Evolutionary conservation across 495 filamentous ascomycete species (phyloP).

Genomic region (Neurospora tetraspora): DNA sequence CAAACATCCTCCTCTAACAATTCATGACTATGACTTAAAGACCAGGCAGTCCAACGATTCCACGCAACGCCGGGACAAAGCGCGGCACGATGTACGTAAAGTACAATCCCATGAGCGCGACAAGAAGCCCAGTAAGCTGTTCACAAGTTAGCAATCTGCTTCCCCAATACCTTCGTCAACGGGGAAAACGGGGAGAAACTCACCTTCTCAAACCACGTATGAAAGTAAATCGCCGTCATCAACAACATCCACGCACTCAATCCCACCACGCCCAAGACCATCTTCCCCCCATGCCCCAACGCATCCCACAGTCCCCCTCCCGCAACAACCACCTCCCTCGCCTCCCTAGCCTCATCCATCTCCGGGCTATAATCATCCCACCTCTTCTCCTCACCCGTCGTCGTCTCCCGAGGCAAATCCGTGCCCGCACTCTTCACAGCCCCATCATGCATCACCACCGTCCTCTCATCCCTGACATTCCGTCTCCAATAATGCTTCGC

Average conservation of each 20-base stretch:
- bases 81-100: conserved; percentile 69
- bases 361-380: neutral
- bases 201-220: conserved; percentile 98
- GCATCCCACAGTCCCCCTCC: conserved; percentile 12
- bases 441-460: conserved; percentile 50
- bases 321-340: conserved; percentile 14
- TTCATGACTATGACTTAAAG: conserved; percentile 25
- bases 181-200: conserved; percentile 2
- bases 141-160: neutral
- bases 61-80: conserved; percentile 49
- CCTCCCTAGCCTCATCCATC: conserved; percentile 19
- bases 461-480: conserved; percentile 40
- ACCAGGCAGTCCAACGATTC: conserved; percentile 66
- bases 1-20: neutral
- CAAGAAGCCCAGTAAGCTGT: conserved; percentile 61
- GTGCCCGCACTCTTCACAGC: conserved; percentile 41
- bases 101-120: conserved; percentile 61
- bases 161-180: too few species aligned
- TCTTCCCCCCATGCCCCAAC: conserved; percentile 34
- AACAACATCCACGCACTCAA: conserved; percentile 89
- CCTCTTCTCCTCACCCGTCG: conserved; percentile 9
- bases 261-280: conserved; percentile 42
- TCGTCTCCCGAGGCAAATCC: conserved; percentile 8
- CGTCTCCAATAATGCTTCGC: conserved; percentile 22
- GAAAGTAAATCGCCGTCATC: conserved; percentile 96